Base-by-base conservation (phyloP, 1,284 basidiomycete species). In the Ceratobasidium sp. region DNA sequence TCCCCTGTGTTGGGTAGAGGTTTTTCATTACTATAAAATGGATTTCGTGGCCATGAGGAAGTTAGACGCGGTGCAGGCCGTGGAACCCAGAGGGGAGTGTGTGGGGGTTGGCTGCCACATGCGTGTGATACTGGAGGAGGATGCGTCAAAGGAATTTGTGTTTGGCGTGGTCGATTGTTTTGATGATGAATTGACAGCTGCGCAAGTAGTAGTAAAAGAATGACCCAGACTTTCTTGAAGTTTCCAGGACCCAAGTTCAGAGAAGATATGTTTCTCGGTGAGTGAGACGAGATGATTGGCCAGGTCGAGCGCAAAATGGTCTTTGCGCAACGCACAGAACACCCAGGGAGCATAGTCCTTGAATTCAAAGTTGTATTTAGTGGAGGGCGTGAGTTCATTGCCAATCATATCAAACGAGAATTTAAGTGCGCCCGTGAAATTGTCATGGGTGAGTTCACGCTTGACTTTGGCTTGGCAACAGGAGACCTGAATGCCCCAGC, bases 21-120 rank as follows among this genome's bases (percentile, higher is more conserved):
- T 99, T 99, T 88, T 99, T 99, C 97, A 99, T 99, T 86, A 99
- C 98, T 77, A 99, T 96, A 84, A 99, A 99, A 85, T 99, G 97
- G 77, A 99, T 99, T 87, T 99, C 99, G 71, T 90, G 89, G 0
- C 97, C 97, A 28, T 91, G 90, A 0, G 97, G 97, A 3, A 99
- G 90, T 86, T 99, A 99, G 81, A 99, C 97, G 74, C 97, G 93
- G 83, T 99, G 97, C 15, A 99, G 87, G 13, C 97, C 97, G 83
- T 99, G 99, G 86, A 99, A 99, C 20, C 97, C 90, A 20, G 94
- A 96, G 2, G 99, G 86, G 3, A 99, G 88, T 0, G 97, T 98
- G 83, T 99, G 97, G 0, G 97, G 97, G 84, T 99, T 99, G 57
- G 86, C 88, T 84, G 93, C 92, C 79, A 99, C 91, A 83, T 99